Evolutionary conservation across 2,329 filamentous ascomycete genomes (phyloP).

Genomic region (Aureobasidium sp.): DNA sequence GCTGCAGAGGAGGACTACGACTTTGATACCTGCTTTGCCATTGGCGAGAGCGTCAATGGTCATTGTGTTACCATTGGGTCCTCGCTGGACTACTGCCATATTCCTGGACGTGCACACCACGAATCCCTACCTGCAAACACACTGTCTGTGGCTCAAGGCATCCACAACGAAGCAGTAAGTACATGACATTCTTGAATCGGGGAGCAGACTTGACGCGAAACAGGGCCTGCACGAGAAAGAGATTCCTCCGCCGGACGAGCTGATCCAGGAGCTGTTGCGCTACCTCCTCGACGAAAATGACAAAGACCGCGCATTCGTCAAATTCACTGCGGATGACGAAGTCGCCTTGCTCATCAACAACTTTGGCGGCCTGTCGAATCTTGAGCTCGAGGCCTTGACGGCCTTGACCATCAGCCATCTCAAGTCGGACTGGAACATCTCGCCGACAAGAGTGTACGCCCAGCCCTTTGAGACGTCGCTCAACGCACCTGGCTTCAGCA

Average conservation of each 20-base stretch:
- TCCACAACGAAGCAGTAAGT: constrained; percentile 45
- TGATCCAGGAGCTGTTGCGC: constrained; percentile 42
- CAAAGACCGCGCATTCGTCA: constrained; percentile 43
- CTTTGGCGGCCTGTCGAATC: constrained; percentile 42
- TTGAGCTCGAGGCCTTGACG: constrained; percentile 44
- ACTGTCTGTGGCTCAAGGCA: constrained; percentile 42
- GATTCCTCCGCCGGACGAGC: constrained; percentile 43
- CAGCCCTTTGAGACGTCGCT: constrained; percentile 47
- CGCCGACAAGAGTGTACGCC: constrained; percentile 41
- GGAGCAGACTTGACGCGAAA: background rate
- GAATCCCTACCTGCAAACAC: constrained; percentile 33
- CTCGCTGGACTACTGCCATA: constrained; percentile 47
- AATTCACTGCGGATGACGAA: constrained; percentile 40
- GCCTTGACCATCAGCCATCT: constrained; percentile 35
- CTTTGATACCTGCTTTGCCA: constrained; percentile 40
- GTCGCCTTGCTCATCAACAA: constrained; percentile 44
- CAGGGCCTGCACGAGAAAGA: constrained; percentile 40
- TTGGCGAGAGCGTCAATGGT: constrained; percentile 38
- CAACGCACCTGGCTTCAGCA: constrained; percentile 51
- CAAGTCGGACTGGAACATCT: constrained; percentile 43
- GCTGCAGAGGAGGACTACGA: constrained; percentile 39
- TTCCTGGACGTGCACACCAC: constrained; percentile 45
- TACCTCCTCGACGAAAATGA: constrained; percentile 44
- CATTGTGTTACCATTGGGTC: constrained; percentile 46
- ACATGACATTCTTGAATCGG: background rate